Evolutionary conservation across 805 yeast genomes (phyloP).

Genomic region (Lipomyces chichibuensis): DNA sequence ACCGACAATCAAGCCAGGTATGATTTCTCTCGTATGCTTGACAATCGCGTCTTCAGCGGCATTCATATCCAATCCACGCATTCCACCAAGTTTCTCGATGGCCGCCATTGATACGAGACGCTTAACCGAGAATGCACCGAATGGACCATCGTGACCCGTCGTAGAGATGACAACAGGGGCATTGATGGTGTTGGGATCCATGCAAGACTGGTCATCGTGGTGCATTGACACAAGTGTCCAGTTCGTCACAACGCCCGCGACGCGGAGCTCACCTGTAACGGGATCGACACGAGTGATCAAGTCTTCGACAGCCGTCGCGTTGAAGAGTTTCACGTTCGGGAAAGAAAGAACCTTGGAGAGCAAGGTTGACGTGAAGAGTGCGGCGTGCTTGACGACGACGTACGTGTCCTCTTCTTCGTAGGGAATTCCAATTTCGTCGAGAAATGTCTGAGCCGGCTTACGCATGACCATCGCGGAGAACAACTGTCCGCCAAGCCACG

Average conservation of each 20-base stretch:
- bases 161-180: constrained; percentile 65
- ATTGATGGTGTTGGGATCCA: constrained; percentile 82
- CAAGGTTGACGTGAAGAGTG: constrained; percentile 71
- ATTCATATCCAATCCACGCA: constrained; percentile 82
- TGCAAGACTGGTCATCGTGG: constrained; percentile 76
- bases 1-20: constrained; percentile 64
- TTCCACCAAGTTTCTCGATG: constrained; percentile 58
- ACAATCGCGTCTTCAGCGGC: constrained; percentile 76
- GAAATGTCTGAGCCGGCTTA: constrained; percentile 74
- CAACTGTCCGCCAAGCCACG: constrained; percentile 76
- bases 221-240: constrained; percentile 79
- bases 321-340: constrained; percentile 76
- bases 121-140: constrained; percentile 79
- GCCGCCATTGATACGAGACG: constrained; percentile 54
- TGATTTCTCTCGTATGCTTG: constrained; percentile 65
- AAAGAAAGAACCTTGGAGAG: constrained; percentile 68
- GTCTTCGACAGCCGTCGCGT: constrained; percentile 81
- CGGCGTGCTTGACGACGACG: constrained; percentile 80
- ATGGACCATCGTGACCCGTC: constrained; percentile 82
- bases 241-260: constrained; percentile 81
- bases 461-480: constrained; percentile 79
- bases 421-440: constrained; percentile 63
- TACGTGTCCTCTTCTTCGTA: constrained; percentile 81
- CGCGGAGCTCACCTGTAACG: constrained; percentile 58
- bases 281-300: constrained; percentile 70